Base-by-base conservation (phyloP, 2,329 filamentous ascomycete species). In the Blumeria hordei region DNA sequence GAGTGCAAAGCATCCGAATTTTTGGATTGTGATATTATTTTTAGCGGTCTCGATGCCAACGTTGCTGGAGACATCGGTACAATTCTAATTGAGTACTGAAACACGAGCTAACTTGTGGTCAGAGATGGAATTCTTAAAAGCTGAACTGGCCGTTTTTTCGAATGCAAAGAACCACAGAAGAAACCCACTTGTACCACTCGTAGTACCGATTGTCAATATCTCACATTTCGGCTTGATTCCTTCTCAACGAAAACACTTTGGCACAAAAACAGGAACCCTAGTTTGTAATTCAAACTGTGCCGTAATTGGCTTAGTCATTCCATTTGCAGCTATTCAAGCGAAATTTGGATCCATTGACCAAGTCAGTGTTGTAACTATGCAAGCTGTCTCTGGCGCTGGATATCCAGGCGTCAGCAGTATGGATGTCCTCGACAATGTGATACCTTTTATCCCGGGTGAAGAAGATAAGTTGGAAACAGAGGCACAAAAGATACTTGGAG, bases 241-340 rank as follows among this genome's bases (percentile, higher is more conserved):
- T n/a, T 81, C 93, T 69, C 90, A 96, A 71, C 77, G 85, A 59
- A 74, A 78, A 65, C 74, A 83, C 45, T 78, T 84, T 67, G 72
- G 72, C 33, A 74, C 94, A 47, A 72, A 83, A 59, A 88, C 85
- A 69, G 92, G 92, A 28, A 94, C 96, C 72, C 72, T 96, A 39
- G 87, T 95, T 58, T 96, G 90, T 76, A 96, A 96, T 73, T 94
- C 87, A 60, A 96, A 96, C 72, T 98, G 92, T 71, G 90, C 90
- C 56, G 90, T 95, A 64, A 94, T 96, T 63, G 90, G 90, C 51
- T 79, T 96, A 57, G 90, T 95, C 58, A 93, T 94, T 59, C 92
- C 92, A 28, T 90, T 95, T 65, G 88, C 88, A 10, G 90, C 90
- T 14, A 78, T 96, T 37, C 85, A 94, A 68, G 78, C 81, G 54